Evolutionary conservation across 768 basidiomycete species (phyloP).

Genomic region (Macrocybe gigantea): DNA sequence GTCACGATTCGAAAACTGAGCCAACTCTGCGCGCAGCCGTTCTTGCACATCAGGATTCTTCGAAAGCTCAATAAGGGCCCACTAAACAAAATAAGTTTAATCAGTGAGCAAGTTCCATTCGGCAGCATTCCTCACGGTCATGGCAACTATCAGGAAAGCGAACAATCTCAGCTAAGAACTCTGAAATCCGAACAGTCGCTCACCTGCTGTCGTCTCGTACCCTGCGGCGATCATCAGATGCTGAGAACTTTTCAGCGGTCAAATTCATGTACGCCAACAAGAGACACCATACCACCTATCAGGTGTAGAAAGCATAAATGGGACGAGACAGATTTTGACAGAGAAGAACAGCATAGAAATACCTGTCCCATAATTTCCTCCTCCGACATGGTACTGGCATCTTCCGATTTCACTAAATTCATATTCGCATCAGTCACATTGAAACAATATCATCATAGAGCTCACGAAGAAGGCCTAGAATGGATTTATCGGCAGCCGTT

Average conservation of each 20-base stretch:
- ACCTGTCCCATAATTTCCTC: conserved; percentile 1
- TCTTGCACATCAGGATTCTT: conserved; percentile 12
- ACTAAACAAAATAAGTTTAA: conserved; percentile 6
- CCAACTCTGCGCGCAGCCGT: conserved; percentile 11
- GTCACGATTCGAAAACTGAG: conserved; percentile 13
- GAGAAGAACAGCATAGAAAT: no score
- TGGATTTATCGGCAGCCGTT: conserved; percentile 12
- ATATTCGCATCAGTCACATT: no score
- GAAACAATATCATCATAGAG: neutral
- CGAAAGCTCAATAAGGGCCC: conserved; percentile 17
- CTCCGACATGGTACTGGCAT: neutral
- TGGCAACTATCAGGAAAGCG: neutral
- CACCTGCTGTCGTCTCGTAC: conserved; percentile 3
- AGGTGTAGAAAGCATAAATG: no score
- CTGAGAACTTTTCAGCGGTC: neutral
- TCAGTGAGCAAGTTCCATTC: neutral
- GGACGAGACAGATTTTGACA: no score
- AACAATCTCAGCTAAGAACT: neutral
- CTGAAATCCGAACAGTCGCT: neutral
- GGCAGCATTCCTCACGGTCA: neutral
- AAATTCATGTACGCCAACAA: neutral
- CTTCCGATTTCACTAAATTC: neutral
- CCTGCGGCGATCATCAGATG: neutral
- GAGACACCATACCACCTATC: neutral
- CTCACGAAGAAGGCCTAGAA: conserved; percentile 19